Conservation (phyloP, 108 stramenopile genomes). For the Cyclotella distinguenda region DNA sequence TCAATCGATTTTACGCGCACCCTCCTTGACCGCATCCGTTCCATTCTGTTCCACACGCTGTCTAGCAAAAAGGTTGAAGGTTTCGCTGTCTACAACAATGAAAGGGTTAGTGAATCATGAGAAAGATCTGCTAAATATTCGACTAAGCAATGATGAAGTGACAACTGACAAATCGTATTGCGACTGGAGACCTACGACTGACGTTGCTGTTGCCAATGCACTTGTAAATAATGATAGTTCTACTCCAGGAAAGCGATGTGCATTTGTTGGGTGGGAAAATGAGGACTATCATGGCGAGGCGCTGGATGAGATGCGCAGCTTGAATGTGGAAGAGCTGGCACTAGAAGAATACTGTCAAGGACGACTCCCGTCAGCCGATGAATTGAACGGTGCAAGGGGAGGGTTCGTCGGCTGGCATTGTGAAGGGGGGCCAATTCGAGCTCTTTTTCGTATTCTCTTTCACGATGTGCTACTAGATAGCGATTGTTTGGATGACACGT, state of each 20-base stretch:
- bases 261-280: constrained; percentile 71
- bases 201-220: constrained; percentile 69
- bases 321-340: constrained; percentile 86
- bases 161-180: constrained; percentile 19
- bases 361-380: constrained; percentile 50
- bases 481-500: background rate
- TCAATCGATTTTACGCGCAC: constrained; percentile 1
- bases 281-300: constrained; percentile 34
- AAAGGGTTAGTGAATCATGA: constrained; percentile 35
- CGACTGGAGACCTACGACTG: constrained; percentile 75
- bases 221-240: constrained; percentile 16
- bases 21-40: constrained; percentile 45
- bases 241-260: constrained; percentile 54
- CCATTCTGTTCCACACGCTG: constrained; percentile 68
- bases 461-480: constrained; percentile 12
- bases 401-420: constrained; percentile 83
- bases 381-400: constrained; percentile 23
- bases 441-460: constrained; percentile 77
- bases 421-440: constrained; percentile 72
- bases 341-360: constrained; percentile 71
- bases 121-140: constrained; percentile 53
- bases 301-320: constrained; percentile 28
- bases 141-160: constrained; percentile 30
- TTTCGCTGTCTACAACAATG: constrained; percentile 55
- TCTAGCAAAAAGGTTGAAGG: constrained; percentile 63